Conservation (phyloP, 2,329 filamentous ascomycete genomes). For the Fusarium musae region DNA sequence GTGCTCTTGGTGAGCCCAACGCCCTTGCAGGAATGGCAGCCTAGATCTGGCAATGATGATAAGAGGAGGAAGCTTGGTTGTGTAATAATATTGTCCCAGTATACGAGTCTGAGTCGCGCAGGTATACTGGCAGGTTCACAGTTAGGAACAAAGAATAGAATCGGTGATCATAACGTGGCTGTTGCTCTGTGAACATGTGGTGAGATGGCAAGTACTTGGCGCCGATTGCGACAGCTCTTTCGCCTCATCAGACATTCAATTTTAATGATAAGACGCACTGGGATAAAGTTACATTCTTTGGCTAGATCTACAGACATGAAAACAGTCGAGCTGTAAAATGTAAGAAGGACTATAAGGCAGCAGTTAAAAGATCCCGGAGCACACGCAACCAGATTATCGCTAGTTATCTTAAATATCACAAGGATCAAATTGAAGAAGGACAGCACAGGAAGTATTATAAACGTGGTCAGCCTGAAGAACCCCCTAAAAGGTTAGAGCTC, state of each 20-base stretch:
- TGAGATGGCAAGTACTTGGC: background rate
- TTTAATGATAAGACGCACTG: accelerated
- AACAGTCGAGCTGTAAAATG: accelerated
- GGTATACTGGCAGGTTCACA: background rate
- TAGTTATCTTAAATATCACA: background rate
- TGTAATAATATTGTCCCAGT: background rate
- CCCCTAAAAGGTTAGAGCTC: accelerated
- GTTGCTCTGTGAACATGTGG: too few species aligned
- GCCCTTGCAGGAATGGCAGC: conserved; percentile 1
- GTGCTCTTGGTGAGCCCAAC: conserved; percentile 22
- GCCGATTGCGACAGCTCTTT: accelerated
- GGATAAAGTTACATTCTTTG: accelerated
- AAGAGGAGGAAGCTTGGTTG: background rate
- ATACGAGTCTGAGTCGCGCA: background rate
- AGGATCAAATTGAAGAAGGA: accelerated
- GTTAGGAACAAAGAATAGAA: background rate
- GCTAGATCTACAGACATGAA: accelerated
- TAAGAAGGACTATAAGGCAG: accelerated
- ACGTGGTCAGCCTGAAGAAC: background rate
- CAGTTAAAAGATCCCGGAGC: accelerated
- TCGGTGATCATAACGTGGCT: background rate
- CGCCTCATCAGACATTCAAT: accelerated
- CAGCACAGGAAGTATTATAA: accelerated
- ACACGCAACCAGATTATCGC: background rate
- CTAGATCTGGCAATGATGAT: background rate